Base-by-base conservation (phyloP, 345 rosid species). In the Aquilaria yunnanensis region DNA sequence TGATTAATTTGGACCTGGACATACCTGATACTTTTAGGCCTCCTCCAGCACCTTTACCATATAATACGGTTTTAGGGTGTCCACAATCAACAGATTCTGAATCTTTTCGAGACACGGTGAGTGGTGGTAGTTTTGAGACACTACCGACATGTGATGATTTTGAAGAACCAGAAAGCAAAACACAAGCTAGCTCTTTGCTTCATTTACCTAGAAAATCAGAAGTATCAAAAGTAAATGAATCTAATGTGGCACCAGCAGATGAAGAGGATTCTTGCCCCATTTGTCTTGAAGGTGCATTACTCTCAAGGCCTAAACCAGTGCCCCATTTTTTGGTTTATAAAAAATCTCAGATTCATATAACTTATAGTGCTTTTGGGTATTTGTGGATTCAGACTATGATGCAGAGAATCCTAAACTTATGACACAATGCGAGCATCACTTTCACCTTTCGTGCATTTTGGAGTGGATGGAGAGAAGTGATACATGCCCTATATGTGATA, bases 391-490 rank as follows among this genome's bases (percentile, higher is more conserved):
- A 93, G 98, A 79, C 70, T 93, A 93, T 71, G 89, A 86, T 56
- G 48, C 41, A 5, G 95, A 88, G 74, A 93, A 88, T 79, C 97
- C 98, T 47, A 88, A 80, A 80, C 76, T 90, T 57, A 62, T 74
- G 51, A 90, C 96, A 14, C 79, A 79, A 50, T 93, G 97, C 48
- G 87, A 90, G 55, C 98, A 93, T 67, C 88, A 78, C 79, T 93
- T 78, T 67, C 98, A 93, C 77, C 81, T 92, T 31, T 74, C 93
- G 2, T 92, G 97, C 75, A 83, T 92, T 66, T 74, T 89, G 57
- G 98, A 89, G 64, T 92, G 98, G 98, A 83, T 83, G 77, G 98
- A 92, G 81, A 84, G 96, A 76, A 92, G 97, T 49, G 90, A 87
- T 50, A 56, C 68, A 50, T 92, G 98, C 74, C 98, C 97, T 56